Percentiles rank a stretch among this genome's conserved stretches.
phyloP scores from a whole-genome alignment of 257 asterid species.

The Solanum etuberosum region DNA sequence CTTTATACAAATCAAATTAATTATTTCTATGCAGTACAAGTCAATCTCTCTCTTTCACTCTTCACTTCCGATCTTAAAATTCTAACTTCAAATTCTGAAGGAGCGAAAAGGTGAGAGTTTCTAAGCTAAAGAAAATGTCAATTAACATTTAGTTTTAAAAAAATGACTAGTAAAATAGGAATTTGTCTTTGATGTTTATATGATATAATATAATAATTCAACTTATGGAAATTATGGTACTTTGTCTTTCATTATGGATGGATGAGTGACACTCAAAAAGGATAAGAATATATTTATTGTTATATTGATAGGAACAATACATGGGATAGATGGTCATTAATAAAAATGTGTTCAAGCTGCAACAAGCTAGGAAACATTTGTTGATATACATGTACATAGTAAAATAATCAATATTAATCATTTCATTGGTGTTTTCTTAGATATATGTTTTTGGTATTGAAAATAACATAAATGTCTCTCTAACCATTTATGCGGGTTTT shows the following conservation, averaged over 20 bases:
- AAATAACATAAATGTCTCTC: neutral
- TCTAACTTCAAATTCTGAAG: rapidly evolving
- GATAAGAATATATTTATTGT: neutral
- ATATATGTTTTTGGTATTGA: neutral
- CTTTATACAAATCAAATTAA: neutral
- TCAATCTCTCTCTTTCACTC: no score
- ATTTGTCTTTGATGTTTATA: neutral
- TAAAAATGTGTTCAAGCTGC: neutral
- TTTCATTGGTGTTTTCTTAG: neutral
- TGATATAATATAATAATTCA: neutral
- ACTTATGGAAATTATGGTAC: neutral
- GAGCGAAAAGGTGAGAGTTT: rapidly evolving
- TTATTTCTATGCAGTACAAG: neutral
- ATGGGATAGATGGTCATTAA: neutral
- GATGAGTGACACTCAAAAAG: neutral
- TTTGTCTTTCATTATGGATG: neutral
- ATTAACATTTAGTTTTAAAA: neutral
- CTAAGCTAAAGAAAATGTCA: neutral
- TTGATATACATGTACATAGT: neutral
- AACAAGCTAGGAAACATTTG: neutral
- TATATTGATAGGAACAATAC: neutral
- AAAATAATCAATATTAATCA: neutral
- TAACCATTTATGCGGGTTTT: neutral
- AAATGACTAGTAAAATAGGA: neutral
- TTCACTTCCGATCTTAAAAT: neutral